phyloP scores from a whole-genome alignment of 148 eudicot species.

The Suaeda aralocaspica region DNA sequence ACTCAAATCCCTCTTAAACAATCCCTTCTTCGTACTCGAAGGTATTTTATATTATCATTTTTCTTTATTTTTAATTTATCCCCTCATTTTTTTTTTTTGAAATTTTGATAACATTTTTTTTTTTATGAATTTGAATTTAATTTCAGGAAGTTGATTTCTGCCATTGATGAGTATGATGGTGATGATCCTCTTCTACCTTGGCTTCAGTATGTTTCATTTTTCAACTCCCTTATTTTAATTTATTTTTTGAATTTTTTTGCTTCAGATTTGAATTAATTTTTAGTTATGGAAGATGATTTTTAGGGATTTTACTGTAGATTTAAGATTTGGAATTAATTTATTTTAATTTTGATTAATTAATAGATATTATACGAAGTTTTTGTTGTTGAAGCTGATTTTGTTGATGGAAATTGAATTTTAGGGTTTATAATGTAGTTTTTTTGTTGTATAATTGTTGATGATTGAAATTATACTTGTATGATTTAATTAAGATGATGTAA shows the following conservation, averaged over 20 bases:
- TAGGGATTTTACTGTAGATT: too few relatives aligned
- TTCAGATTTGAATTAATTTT: too few relatives aligned
- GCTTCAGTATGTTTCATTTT: slow-evolving; percentile 53
- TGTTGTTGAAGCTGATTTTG: too few relatives aligned
- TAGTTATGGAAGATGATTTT: too few relatives aligned
- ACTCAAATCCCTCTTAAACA: slow-evolving; percentile 43
- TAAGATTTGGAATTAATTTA: too few relatives aligned
- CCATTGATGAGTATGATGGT: slow-evolving; percentile 68
- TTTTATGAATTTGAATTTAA: background rate
- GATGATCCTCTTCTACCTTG: slow-evolving; percentile 95
- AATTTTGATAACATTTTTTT: background rate
- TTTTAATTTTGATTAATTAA: too few relatives aligned
- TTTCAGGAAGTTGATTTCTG: slow-evolving; percentile 62
- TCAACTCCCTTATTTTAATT: background rate
- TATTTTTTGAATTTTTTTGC: background rate
- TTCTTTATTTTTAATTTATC: background rate
- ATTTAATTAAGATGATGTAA: too few relatives aligned
- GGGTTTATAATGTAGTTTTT: too few relatives aligned
- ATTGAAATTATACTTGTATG: too few relatives aligned
- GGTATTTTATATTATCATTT: slow-evolving; percentile 18
- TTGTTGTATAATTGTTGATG: too few relatives aligned
- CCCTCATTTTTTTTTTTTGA: background rate
- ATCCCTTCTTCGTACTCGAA: slow-evolving; percentile 50
- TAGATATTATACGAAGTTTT: too few relatives aligned
- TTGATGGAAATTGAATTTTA: too few relatives aligned